A percentile compares a stretch with the other conserved stretches of the same genome.
Evolutionary conservation across 176 grass and related monocot genomes (phyloP).

Genomic region (Melocanna baccifera): DNA sequence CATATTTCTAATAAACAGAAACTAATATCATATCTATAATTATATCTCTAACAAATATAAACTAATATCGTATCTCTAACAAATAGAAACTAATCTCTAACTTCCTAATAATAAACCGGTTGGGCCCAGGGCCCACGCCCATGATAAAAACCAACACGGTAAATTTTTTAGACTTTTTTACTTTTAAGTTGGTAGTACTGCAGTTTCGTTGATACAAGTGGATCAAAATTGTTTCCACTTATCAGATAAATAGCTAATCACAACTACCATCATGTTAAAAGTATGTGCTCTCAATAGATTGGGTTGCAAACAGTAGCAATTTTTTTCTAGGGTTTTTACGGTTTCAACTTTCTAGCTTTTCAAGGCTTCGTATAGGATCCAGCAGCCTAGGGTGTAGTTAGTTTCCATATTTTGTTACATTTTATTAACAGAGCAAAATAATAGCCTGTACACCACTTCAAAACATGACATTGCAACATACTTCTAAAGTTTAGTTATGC

Average conservation of each 20-base stretch:
- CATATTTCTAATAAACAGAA: too few species aligned
- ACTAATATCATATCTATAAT: too few species aligned
- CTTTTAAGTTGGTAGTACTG: neutral
- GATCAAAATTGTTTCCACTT: neutral
- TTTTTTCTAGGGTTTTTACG: neutral
- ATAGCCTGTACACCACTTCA: neutral
- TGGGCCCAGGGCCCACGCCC: too few species aligned
- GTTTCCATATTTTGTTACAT: neutral
- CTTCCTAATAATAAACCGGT: too few species aligned
- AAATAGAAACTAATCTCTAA: too few species aligned
- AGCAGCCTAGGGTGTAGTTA: neutral
- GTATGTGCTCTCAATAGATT: neutral
- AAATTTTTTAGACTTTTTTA: neutral
- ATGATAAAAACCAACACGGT: neutral
- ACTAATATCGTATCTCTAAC: too few species aligned
- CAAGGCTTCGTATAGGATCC: neutral
- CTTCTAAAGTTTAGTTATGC: neutral
- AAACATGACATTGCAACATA: neutral
- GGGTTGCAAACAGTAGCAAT: neutral
- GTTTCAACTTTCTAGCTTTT: neutral
- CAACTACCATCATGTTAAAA: too few species aligned
- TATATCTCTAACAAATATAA: too few species aligned
- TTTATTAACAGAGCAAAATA: neutral
- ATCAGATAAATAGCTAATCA: neutral
- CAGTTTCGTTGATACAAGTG: neutral